A percentile compares a stretch with the other conserved stretches of the same genome.
These are phyloP conservation scores for Phytophthora cactorum DNA, from an alignment of 352 stramenopile genomes.

Conservation along the genomic window DNA sequence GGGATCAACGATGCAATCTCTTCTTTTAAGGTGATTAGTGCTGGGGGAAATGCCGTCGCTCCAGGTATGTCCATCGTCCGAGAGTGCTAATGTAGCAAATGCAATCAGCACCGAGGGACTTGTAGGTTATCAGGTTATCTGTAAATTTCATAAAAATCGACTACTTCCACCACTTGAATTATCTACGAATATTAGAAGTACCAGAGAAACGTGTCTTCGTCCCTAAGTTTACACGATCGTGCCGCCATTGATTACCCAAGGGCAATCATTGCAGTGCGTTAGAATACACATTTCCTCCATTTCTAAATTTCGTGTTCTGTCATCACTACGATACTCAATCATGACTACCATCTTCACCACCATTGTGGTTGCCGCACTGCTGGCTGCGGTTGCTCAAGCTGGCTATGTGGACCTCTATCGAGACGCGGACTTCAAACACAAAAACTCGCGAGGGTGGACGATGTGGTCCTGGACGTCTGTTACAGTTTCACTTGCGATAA, in stretches of 20 bases:
- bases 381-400: not conserved
- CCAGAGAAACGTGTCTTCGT: no score
- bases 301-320: not conserved
- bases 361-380: not conserved
- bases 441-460: constrained; percentile 8
- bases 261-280: no score
- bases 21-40: constrained; percentile 20
- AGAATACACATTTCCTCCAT: not conserved
- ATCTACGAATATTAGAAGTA: no score
- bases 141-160: no score
- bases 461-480: not conserved
- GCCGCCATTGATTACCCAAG: no score
- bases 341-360: no score
- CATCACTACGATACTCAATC: not conserved
- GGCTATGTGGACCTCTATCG: constrained; percentile 15
- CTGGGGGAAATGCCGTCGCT: constrained; percentile 1
- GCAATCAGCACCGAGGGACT: not conserved
- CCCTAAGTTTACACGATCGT: no score
- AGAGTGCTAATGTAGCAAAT: not conserved
- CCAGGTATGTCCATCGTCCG: no score
- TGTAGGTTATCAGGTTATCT: no score
- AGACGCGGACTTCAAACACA: constrained; percentile 15
- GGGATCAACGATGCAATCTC: constrained; percentile 20
- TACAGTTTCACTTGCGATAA: constrained; percentile 15
- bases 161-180: no score